A percentile compares a stretch with the other conserved stretches of the same genome.
Conservation (phyloP, 495 filamentous ascomycete genomes). For the Xylaria nigripes region DNA sequence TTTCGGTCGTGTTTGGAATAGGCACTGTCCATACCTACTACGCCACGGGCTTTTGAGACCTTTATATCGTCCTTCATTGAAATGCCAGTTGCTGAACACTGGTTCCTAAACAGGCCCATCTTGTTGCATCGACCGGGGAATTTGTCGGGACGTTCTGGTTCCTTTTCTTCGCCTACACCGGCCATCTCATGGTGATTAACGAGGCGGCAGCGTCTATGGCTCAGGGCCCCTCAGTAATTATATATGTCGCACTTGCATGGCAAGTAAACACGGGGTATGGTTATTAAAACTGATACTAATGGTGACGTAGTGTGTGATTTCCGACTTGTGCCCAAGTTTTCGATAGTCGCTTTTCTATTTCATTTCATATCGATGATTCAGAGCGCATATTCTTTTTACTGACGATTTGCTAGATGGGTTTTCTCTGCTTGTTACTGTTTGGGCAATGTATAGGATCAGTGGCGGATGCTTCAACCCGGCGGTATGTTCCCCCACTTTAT, state of each 20-base stretch:
- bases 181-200: conserved; percentile 26
- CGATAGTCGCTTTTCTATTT: background rate
- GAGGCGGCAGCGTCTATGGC: conserved; percentile 14
- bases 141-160: conserved; percentile 46
- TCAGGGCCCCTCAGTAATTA: conserved; percentile 11
- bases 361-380: background rate
- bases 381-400: background rate
- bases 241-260: conserved; percentile 24
- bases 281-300: conserved; percentile 12
- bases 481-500: conserved; percentile 28
- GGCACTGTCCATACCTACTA: background rate
- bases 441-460: conserved; percentile 58
- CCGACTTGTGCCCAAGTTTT: background rate
- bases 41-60: background rate
- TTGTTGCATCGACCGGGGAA: conserved; percentile 34
- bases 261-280: background rate
- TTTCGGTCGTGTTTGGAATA: background rate
- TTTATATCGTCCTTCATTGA: conserved; percentile 8
- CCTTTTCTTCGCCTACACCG: conserved; percentile 44
- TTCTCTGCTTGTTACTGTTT: conserved; percentile 56
- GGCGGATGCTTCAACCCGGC: conserved; percentile 62
- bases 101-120: conserved; percentile 7
- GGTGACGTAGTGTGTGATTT: conserved; percentile 42
- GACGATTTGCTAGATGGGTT: conserved; percentile 43
- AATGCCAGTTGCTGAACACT: background rate